Evolutionary conservation across 805 yeast species (phyloP).

Genomic region (Grigorovia transvaalensis): DNA sequence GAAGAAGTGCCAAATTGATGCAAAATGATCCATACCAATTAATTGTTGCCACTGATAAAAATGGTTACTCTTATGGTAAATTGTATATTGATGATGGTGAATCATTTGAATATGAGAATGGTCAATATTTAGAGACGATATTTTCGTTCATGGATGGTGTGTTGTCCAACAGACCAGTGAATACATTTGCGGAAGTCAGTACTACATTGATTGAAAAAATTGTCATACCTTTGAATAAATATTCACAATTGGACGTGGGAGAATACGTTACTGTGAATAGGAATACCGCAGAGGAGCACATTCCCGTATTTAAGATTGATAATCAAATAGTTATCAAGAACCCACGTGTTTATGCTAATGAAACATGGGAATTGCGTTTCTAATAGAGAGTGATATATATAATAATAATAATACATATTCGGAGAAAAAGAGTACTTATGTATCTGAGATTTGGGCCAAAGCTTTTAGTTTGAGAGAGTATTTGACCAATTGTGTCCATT

Average conservation of each 20-base stretch:
- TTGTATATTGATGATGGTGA: constrained; percentile 83
- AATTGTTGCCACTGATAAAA: constrained; percentile 43
- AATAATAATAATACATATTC: background rate
- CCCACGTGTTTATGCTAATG: constrained; percentile 38
- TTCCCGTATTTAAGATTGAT: constrained; percentile 5
- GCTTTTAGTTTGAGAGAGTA: constrained; percentile 17
- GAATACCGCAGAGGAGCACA: constrained; percentile 5
- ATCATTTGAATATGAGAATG: constrained; percentile 44
- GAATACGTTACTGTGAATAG: constrained; percentile 27
- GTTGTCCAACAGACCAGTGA: constrained; percentile 23
- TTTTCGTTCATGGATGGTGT: constrained; percentile 30
- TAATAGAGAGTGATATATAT: constrained; percentile 7
- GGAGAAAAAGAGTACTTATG: background rate
- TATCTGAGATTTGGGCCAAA: constrained; percentile 1
- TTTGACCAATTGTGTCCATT: constrained; percentile 24
- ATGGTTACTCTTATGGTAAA: constrained; percentile 44
- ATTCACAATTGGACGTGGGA: background rate
- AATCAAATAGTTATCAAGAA: constrained; percentile 33
- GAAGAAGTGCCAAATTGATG: constrained; percentile 75
- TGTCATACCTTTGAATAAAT: constrained; percentile 34
- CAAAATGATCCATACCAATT: constrained; percentile 70
- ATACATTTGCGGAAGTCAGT: constrained; percentile 23
- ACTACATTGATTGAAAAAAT: constrained; percentile 45
- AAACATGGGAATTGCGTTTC: constrained; percentile 39
- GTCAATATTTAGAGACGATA: constrained; percentile 38